Evolutionary conservation across 352 stramenopile genomes (phyloP).

Genomic region (Phytophthora cryptogea): DNA sequence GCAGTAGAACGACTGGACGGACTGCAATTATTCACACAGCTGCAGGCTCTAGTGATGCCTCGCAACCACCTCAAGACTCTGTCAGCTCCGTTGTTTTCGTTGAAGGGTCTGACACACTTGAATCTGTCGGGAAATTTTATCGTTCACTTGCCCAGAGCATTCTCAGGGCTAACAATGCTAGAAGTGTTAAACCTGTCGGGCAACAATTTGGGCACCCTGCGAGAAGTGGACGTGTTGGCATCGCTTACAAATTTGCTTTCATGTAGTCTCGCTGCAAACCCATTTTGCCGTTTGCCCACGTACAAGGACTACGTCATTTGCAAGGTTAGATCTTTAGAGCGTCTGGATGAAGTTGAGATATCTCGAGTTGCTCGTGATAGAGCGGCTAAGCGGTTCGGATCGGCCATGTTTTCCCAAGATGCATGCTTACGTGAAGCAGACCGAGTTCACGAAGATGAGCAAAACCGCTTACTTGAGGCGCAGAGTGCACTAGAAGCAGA

Average conservation of each 20-base stretch:
- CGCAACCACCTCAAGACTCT: constrained; percentile 80
- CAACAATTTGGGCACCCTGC: constrained; percentile 74
- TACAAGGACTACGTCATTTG: constrained; percentile 79
- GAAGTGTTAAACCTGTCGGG: constrained; percentile 71
- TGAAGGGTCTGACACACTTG: constrained; percentile 48
- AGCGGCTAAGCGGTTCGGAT: constrained; percentile 66
- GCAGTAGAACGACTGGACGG: constrained; percentile 58
- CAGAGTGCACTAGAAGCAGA: constrained; percentile 72
- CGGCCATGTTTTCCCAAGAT: constrained; percentile 61
- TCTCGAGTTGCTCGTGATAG: constrained; percentile 54
- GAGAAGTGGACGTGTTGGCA: constrained; percentile 67
- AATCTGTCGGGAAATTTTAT: constrained; percentile 87
- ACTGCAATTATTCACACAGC: constrained; percentile 49
- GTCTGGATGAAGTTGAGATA: constrained; percentile 58
- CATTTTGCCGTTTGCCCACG: constrained; percentile 74
- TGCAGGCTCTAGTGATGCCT: constrained; percentile 55
- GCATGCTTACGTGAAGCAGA: constrained; percentile 49
- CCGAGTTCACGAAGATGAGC: constrained; percentile 51
- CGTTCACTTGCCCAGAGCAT: constrained; percentile 62
- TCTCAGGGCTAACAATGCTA: constrained; percentile 51
- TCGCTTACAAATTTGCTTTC: constrained; percentile 66
- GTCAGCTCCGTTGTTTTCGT: constrained; percentile 44
- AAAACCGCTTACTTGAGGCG: constrained; percentile 56
- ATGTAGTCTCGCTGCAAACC: constrained; percentile 68
- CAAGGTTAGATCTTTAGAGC: constrained; percentile 65